Conservation (phyloP, 352 stramenopile genomes). For the Blastocystis hominis region DNA sequence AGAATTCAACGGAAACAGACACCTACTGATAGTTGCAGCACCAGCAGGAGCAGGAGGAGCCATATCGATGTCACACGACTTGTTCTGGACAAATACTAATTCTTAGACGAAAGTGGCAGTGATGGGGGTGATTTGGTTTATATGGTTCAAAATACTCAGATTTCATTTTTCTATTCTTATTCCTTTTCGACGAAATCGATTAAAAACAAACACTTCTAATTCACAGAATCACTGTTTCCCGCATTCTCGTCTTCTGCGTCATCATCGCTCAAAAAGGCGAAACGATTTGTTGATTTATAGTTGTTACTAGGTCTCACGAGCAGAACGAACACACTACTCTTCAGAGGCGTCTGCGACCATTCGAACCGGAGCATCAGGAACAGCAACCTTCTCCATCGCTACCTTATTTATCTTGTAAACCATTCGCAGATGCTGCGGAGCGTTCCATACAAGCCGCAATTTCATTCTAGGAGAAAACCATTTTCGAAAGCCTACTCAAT, state of each 20-base stretch:
- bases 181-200: neutral
- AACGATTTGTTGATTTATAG: slow-evolving; percentile 15
- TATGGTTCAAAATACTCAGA: neutral
- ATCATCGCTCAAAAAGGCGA: slow-evolving; percentile 8
- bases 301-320: neutral
- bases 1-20: neutral
- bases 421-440: neutral
- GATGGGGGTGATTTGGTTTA: neutral
- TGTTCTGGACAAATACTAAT: slow-evolving; percentile 16
- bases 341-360: neutral
- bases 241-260: neutral
- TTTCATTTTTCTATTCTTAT: neutral
- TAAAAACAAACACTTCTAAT: neutral
- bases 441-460: neutral
- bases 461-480: neutral
- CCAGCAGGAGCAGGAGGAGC: slow-evolving; percentile 58
- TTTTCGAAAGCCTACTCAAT: neutral
- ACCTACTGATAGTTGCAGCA: slow-evolving; percentile 56
- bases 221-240: neutral
- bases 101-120: neutral
- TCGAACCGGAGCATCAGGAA: neutral
- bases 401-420: slow-evolving; percentile 1
- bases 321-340: neutral
- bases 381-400: neutral
- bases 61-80: neutral